Evolutionary conservation across 2,329 filamentous ascomycete species (phyloP).

Genomic region (Atkinsonella hypoxylon): DNA sequence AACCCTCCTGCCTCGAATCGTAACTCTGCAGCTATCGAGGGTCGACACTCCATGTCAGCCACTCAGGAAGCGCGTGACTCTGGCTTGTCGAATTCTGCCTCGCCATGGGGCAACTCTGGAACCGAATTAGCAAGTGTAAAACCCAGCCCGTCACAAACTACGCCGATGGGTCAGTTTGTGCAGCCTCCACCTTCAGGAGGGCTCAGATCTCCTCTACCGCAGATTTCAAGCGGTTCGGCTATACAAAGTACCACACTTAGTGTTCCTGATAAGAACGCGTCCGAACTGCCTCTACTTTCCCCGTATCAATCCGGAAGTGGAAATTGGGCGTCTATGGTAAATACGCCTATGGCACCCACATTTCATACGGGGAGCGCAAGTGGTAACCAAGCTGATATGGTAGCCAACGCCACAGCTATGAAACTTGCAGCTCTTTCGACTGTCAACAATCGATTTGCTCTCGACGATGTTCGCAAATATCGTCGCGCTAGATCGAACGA

Average conservation of each 20-base stretch:
- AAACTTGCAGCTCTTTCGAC: conserved; percentile 94
- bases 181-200: conserved; percentile 64
- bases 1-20: conserved; percentile 83
- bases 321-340: conserved; percentile 98
- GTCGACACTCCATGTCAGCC: conserved; percentile 62
- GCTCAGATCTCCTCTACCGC: conserved; percentile 69
- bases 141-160: conserved; percentile 57
- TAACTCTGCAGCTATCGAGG: conserved; percentile 73
- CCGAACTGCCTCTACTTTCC: conserved; percentile 75
- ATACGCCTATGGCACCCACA: conserved; percentile 86
- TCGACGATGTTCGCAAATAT: conserved; percentile 95
- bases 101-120: conserved; percentile 59
- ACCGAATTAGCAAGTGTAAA: conserved; percentile 50
- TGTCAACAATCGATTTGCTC: conserved; percentile 93
- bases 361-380: conserved; percentile 50
- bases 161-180: conserved; percentile 88
- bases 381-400: conserved; percentile 81
- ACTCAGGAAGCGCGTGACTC: conserved; percentile 25
- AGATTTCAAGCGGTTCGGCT: conserved; percentile 52
- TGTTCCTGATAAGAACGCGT: conserved; percentile 49
- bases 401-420: conserved; percentile 97
- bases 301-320: conserved; percentile 70
- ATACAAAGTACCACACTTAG: conserved; percentile 77
- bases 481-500: conserved; percentile 85
- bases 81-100: conserved; percentile 29